phyloP scores from a whole-genome alignment of 192 early-diverging fungal genomes.

The Irineochytrium annulatum region DNA sequence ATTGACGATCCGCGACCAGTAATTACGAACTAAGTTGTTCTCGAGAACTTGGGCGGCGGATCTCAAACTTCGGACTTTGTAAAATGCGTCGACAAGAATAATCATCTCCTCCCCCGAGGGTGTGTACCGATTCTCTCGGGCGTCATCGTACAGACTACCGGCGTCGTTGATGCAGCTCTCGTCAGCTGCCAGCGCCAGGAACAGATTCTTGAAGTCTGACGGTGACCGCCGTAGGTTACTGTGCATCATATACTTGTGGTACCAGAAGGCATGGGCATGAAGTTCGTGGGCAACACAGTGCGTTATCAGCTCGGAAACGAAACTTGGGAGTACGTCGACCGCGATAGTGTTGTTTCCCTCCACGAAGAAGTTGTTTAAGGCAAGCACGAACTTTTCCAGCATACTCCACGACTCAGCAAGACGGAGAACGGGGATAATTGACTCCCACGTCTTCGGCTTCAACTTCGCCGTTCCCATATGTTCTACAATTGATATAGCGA shows the following conservation, averaged over 20 bases:
- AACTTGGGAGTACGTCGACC: slow-evolving; percentile 10
- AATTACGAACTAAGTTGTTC: not conserved
- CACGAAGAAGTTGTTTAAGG: slow-evolving; percentile 20
- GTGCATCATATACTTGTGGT: slow-evolving; percentile 26
- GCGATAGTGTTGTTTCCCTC: slow-evolving; percentile 1
- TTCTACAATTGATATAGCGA: slow-evolving; percentile 20
- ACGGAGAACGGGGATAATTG: slow-evolving; percentile 20
- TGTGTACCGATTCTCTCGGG: slow-evolving; percentile 6
- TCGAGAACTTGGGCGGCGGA: not conserved
- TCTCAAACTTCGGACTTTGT: slow-evolving; percentile 11
- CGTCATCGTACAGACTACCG: slow-evolving; percentile 8
- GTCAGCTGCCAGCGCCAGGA: slow-evolving; percentile 13
- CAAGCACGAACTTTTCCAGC: slow-evolving; percentile 21
- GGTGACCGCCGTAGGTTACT: slow-evolving; percentile 4
- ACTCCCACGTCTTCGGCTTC: slow-evolving; percentile 7
- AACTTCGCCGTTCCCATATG: slow-evolving; percentile 20
- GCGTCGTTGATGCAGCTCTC: slow-evolving; percentile 3
- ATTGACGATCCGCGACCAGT: not conserved
- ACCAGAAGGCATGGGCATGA: slow-evolving; percentile 25
- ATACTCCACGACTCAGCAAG: slow-evolving; percentile 6
- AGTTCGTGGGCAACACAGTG: slow-evolving; percentile 24
- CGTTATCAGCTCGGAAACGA: slow-evolving; percentile 20
- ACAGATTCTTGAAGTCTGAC: slow-evolving; percentile 8
- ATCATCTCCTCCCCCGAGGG: not conserved
- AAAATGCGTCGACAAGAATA: slow-evolving; percentile 11